Evolutionary conservation across 495 filamentous ascomycete species (phyloP), one percentile per base, ranked within the genome.

Genomic region (Apiosordaria backusii): DNA sequence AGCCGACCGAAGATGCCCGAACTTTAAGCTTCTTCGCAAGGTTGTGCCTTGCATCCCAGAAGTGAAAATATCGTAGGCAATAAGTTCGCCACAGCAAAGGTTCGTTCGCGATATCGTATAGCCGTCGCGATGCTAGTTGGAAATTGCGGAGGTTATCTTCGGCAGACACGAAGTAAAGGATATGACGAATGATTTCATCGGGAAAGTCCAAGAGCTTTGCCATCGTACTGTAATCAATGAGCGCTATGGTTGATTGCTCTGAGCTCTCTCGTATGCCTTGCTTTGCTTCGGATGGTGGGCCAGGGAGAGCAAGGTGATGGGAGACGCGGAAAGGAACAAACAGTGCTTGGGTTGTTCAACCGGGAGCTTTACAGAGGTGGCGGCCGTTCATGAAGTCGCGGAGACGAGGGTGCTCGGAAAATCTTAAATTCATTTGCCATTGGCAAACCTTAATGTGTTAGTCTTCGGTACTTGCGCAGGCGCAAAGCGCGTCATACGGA

Each of bases 41-140:
- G 23, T 82, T 74, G 79, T 96, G 93, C 50, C 77, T 79, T 1
- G 80, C 74, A 60, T 88, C 81, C 95, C 95, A 99, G 72, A 85
- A 91, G 57, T 76, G 82, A 76, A 90, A 97, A 16, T 82, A 74
- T 19, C 72, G 75, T 29, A 74, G 73, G 74, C 95, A 99, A 72
- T 93, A 86, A 71, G 84, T 76, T 60, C 87, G 88, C 93, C 94
- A 97, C 65, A 97, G 78, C 16, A 93, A 75, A 24, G 89, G 85
- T 64, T 91, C 88, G 64, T 86, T 85, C 23, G 85, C 84, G 50
- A 94, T 78, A 60, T 81, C 77, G 68, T 86, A 77, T 71, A 93
- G 87, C 60, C 86, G 85, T 60, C 81, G 86, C 60, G 86, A 90
- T 15, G 89, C 83, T 29, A 77, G 75, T 68, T 89, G 84, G 62